Base-by-base conservation (phyloP, 208 protist genomes). In the Trypanosoma mega region DNA sequence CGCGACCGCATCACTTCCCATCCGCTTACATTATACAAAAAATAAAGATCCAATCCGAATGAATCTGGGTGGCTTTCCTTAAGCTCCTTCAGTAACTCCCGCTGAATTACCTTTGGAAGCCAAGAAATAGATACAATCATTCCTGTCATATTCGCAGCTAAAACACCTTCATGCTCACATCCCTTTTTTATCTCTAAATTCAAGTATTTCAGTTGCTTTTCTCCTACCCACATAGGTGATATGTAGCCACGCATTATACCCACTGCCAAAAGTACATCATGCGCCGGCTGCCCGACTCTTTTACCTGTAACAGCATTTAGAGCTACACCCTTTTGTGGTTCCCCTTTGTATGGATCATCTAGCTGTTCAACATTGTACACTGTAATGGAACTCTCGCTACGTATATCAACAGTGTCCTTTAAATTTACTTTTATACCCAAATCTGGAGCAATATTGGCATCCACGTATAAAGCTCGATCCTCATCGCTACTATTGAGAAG, bases 341-440 rank as follows among this genome's bases (percentile, higher is more conserved):
- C 79, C 5, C 81, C 89, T 54, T 95, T 95, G 65, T 85, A 95
- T 23, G 89, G 83, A 50, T 95, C 89, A 54, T 87, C 78, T 8
- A 95, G 72, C 71, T 95, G 89, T 34, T 92, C 74, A 1, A 81
- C 83, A 72, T 90, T 93, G 72, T 80, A 95, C 30, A 95, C 78
- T 53, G 62, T 58, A 50, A 92, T 75, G 30, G 82, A 88, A 68
- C 89, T 95, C 18, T 76, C 76, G 11, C 71, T 48, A 6, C 85
- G 72, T 30, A 95, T 78, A 62, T 95, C 89, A 37, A 92, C 73
- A 4, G 84, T 68, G 23, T 85, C 67, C 26, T 91, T 85, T 24
- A 36, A 29, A 16, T 78, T 49, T 48, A 79, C 82, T 27, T 44
- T 67, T n/a, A 95, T 37, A 41, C 66, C 76, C 4, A 95, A 53